Percentiles rank a stretch among this genome's conserved stretches.
phyloP scores from a whole-genome alignment of 2,329 filamentous ascomycete genomes.

The Microsporum ferrugineum region DNA sequence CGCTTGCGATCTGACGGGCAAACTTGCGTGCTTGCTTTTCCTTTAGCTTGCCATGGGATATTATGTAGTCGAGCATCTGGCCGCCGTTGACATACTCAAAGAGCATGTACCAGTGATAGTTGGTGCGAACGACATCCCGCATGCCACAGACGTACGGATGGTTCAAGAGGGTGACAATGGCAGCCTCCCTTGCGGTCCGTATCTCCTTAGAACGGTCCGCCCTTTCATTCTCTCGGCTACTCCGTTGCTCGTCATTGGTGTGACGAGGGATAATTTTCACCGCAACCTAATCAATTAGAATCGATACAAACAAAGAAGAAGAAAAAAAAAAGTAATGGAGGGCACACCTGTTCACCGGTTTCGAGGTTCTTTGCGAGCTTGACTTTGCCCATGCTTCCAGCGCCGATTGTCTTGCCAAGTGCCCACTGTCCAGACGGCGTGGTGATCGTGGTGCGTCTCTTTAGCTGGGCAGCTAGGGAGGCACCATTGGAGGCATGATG shows the following conservation, averaged over 20 bases:
- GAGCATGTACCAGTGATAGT: slow-evolving; percentile 99
- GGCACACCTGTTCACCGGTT: slow-evolving; percentile 72
- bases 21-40: slow-evolving; percentile 98
- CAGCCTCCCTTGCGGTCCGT: slow-evolving; percentile 84
- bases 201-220: slow-evolving; percentile 96
- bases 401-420: slow-evolving; percentile 90
- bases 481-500: slow-evolving; percentile 24
- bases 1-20: slow-evolving; percentile 90
- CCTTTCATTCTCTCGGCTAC: slow-evolving; percentile 63
- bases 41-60: slow-evolving; percentile 92
- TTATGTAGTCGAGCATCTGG: slow-evolving; percentile 99
- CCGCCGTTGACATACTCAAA: slow-evolving; percentile 98
- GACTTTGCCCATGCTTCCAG: slow-evolving; percentile 97
- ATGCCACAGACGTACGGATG: slow-evolving; percentile 95
- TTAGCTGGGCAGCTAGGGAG: slow-evolving; percentile 31
- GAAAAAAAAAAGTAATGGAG: background rate
- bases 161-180: slow-evolving; percentile 86
- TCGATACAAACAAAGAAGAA: background rate
- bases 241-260: slow-evolving; percentile 71
- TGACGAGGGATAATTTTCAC: slow-evolving; percentile 94
- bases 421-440: slow-evolving; percentile 88
- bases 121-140: slow-evolving; percentile 87
- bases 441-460: slow-evolving; percentile 68
- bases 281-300: slow-evolving; percentile 53
- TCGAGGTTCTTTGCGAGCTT: slow-evolving; percentile 88